These are phyloP conservation scores for Phylloporus sp. DNA, from an alignment of 1,284 basidiomycete species.

Conservation along the genomic window DNA sequence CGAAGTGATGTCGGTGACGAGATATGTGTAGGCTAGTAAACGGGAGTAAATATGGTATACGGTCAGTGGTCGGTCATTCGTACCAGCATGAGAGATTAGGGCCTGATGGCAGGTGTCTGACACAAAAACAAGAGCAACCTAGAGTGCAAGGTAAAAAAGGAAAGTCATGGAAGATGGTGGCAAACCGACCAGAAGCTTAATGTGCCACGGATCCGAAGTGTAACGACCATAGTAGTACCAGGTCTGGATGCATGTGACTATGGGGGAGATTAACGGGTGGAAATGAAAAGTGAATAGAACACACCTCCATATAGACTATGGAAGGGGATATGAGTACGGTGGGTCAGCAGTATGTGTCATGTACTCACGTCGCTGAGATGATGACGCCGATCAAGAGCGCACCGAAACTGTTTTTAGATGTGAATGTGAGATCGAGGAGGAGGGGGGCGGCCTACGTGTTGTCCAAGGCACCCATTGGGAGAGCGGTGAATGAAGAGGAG, in stretches of 20 bases:
- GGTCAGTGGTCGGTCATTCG: constrained; percentile 10
- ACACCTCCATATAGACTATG: constrained; percentile 62
- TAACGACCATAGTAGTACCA: constrained; percentile 64
- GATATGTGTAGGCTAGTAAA: constrained; percentile 60
- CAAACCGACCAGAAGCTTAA: constrained; percentile 52
- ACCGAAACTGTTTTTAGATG: constrained; percentile 52
- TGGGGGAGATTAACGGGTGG: background rate
- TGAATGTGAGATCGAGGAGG: background rate
- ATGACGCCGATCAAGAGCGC: constrained; percentile 63
- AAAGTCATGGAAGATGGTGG: background rate
- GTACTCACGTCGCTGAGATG: constrained; percentile 55
- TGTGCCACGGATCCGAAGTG: constrained; percentile 56
- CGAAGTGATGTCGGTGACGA: constrained; percentile 32
- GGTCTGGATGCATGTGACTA: constrained; percentile 67
- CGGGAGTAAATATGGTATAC: background rate
- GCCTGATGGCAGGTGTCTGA: constrained; percentile 66
- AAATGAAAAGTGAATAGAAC: constrained; percentile 17
- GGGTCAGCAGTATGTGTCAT: constrained; percentile 8
- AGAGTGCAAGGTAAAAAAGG: background rate
- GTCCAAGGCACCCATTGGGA: constrained; percentile 30
- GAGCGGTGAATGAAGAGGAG: background rate
- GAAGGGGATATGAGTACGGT: constrained; percentile 7
- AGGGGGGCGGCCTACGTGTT: constrained; percentile 30
- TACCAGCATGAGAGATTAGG: constrained; percentile 65
- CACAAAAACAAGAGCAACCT: constrained; percentile 59